These are phyloP conservation scores for Phaeosphaeriaceae sp. DNA, from an alignment of 2,329 filamentous ascomycete genomes.

Conservation along the genomic window DNA sequence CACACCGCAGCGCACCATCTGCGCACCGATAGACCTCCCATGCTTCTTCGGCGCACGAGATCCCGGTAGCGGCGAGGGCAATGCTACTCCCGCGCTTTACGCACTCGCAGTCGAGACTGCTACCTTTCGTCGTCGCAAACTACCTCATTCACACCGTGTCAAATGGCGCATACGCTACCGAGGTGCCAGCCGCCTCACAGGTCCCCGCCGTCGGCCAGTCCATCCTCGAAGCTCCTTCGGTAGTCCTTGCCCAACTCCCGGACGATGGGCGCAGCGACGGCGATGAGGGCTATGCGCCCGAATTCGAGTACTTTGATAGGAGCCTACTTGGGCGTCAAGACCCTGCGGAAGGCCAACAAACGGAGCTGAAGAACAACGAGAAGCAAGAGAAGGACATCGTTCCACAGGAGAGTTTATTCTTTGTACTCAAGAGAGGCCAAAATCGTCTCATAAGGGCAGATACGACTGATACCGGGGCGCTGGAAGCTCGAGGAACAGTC, in stretches of 20 bases:
- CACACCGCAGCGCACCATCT: slow-evolving; percentile 19
- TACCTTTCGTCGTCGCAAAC: slow-evolving; percentile 69
- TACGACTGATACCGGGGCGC: slow-evolving; percentile 33
- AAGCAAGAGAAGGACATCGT: slow-evolving; percentile 66
- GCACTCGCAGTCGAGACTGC: slow-evolving; percentile 74
- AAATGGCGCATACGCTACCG: slow-evolving; percentile 66
- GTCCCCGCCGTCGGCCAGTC: slow-evolving; percentile 15
- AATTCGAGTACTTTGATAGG: slow-evolving; percentile 67
- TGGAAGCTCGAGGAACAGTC: slow-evolving; percentile 21
- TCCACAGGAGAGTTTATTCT: slow-evolving; percentile 68
- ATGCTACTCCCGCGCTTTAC: slow-evolving; percentile 63
- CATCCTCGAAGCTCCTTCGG: slow-evolving; percentile 38
- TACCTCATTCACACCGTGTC: slow-evolving; percentile 68
- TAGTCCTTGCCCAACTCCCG: slow-evolving; percentile 50
- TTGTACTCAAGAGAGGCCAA: slow-evolving; percentile 66
- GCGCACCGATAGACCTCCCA: slow-evolving; percentile 20
- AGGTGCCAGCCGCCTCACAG: slow-evolving; percentile 48
- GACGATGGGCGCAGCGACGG: slow-evolving; percentile 45
- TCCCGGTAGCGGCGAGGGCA: slow-evolving; percentile 33
- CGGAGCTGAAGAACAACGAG: slow-evolving; percentile 69
- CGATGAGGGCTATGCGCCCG: slow-evolving; percentile 61
- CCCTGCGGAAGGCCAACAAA: slow-evolving; percentile 57
- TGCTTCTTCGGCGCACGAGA: slow-evolving; percentile 24
- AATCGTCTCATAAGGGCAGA: slow-evolving; percentile 55
- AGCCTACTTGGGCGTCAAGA: slow-evolving; percentile 68